Evolutionary conservation across 2,329 filamentous ascomycete genomes (phyloP), one percentile per base, ranked within the genome.

Genomic region (Hymenoscyphus scutula): DNA sequence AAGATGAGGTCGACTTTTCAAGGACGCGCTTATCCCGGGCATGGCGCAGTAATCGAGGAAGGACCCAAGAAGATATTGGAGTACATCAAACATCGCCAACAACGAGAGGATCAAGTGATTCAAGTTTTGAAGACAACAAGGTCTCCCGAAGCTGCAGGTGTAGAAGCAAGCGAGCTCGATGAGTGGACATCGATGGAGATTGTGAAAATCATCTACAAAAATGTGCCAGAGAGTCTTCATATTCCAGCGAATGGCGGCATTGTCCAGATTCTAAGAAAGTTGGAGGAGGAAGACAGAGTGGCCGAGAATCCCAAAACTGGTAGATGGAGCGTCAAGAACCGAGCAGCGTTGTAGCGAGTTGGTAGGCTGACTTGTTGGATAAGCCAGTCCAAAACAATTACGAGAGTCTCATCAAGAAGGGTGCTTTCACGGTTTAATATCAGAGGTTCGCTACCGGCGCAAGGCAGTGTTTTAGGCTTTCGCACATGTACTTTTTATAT

Each of bases 191-290:
- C 86, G 8, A 88, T 92, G 83, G 91, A 94, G 63, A 80, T 98
- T 66, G 94, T 97, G n/a, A 90, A 89, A 75, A 79, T 90, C 34
- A 91, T 99, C 37, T 99, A 99, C 74, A 83, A 82, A 59, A 87
- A 91, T 70, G 88, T 96, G 25, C 88, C 90, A 0, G 86, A 90
- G 74, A 85, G 82, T 70, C 79, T 98, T 67, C 90, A 93, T 75
- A 73, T 82, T 11, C 88, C 93, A 8, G 95, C 95, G 0, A 86
- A 90, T 65, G 81, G 83, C 48, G 92, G 93, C 1, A 80, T 97
- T 6, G 65, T 88, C 65, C 90, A 94, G 77, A 89, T 98, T 60
- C 75, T 99, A 67, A 77, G 81, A 62, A 98, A 98, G 80, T 77
- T 99, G 68, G 79, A 86, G 74, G 78, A 76, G 13, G 95, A 98